phyloP scores from a whole-genome alignment of 176 grass and related monocot genomes.

The Oryza glumipatula region DNA sequence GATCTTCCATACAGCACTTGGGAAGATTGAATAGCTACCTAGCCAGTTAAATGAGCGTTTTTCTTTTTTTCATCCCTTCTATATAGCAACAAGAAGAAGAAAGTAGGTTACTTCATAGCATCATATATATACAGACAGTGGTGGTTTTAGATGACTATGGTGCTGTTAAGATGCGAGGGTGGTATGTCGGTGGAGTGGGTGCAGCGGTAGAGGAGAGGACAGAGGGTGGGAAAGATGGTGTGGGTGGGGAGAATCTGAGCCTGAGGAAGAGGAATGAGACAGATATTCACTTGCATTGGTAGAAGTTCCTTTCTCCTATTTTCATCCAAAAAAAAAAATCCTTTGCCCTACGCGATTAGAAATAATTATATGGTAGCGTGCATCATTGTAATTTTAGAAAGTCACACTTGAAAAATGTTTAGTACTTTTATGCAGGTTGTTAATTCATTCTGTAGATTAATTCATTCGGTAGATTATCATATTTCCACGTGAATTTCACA shows the following conservation, averaged over 20 bases:
- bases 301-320: not conserved
- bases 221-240: not conserved
- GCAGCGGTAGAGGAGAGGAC: not conserved
- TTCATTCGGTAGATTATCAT: not conserved
- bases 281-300: not conserved
- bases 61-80: not conserved
- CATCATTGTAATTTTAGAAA: not conserved
- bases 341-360: not conserved
- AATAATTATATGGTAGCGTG: not conserved
- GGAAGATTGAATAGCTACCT: too few relatives aligned
- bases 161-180: too few relatives aligned
- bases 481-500: not conserved
- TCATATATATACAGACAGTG: too few relatives aligned
- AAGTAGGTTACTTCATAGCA: not conserved
- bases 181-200: too few relatives aligned
- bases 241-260: not conserved
- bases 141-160: too few relatives aligned
- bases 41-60: too few relatives aligned
- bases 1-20: too few relatives aligned
- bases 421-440: not conserved
- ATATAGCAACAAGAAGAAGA: not conserved
- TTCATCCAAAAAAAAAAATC: not conserved
- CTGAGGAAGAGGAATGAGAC: not conserved
- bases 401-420: too few relatives aligned
- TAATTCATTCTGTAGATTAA: not conserved